Conservation (phyloP, 306 rosid species). For the Oemleria cerasiformis region DNA sequence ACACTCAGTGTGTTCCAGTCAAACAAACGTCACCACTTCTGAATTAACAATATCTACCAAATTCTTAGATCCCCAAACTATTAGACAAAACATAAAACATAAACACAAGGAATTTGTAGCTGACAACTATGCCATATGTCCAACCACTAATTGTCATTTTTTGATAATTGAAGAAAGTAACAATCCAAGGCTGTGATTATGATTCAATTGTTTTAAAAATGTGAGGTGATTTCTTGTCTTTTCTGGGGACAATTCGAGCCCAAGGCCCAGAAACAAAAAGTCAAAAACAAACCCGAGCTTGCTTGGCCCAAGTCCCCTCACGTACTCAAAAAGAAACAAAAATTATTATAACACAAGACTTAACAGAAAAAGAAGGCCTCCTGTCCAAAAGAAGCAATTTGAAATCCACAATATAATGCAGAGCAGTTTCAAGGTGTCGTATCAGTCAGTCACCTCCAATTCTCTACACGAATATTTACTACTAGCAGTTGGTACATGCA, state of each 20-base stretch:
- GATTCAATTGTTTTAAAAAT: background rate
- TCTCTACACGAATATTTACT: constrained; percentile 11
- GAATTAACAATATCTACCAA: background rate
- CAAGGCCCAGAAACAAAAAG: background rate
- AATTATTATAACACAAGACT: background rate
- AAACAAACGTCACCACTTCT: background rate
- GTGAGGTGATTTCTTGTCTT: background rate
- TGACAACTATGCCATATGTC: background rate
- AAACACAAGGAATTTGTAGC: background rate
- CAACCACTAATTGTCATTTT: background rate
- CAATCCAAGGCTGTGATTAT: background rate
- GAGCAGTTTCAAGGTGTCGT: constrained; percentile 3
- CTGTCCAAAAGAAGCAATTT: constrained; percentile 4
- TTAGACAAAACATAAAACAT: background rate
- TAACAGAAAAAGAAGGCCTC: background rate
- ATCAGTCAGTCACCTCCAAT: background rate
- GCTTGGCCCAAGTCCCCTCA: background rate
- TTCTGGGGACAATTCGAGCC: background rate
- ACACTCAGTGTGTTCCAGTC: background rate
- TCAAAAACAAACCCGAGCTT: background rate
- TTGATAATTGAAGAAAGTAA: too few relatives aligned
- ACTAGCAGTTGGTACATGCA: background rate
- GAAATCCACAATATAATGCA: background rate
- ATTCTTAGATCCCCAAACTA: too few relatives aligned
- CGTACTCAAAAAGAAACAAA: background rate